These are phyloP conservation scores for Aphanomyces stellatus DNA, from an alignment of 352 stramenopile species.

Conservation along the genomic window DNA sequence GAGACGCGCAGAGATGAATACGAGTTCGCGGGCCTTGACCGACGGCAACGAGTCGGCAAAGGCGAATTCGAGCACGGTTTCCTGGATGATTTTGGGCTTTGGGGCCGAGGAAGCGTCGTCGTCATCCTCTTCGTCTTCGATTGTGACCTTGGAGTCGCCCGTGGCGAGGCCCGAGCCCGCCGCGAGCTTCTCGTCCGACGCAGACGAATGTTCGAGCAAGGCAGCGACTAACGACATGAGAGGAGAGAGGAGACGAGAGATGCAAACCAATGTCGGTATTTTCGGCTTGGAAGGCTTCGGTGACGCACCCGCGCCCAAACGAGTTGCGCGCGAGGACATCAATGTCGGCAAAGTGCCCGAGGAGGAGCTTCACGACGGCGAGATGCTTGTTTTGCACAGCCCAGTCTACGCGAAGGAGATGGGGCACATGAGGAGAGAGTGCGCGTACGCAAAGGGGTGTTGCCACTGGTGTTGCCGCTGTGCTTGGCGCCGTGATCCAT, in stretches of 20 bases:
- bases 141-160: slow-evolving; percentile 41
- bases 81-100: slow-evolving; percentile 64
- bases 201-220: slow-evolving; percentile 70
- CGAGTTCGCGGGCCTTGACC: slow-evolving; percentile 61
- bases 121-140: slow-evolving; percentile 34
- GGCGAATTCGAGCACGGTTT: slow-evolving; percentile 73
- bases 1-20: background rate
- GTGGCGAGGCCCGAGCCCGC: slow-evolving; percentile 66
- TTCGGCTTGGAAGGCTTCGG: slow-evolving; percentile 75
- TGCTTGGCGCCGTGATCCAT: slow-evolving; percentile 44
- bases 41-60: slow-evolving; percentile 51
- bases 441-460: slow-evolving; percentile 61
- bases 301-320: slow-evolving; percentile 74
- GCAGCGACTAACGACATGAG: slow-evolving; percentile 34
- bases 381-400: slow-evolving; percentile 82
- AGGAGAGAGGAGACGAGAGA: background rate
- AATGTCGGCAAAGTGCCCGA: slow-evolving; percentile 54
- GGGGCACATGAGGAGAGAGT: slow-evolving; percentile 22
- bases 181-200: slow-evolving; percentile 63
- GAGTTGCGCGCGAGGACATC: slow-evolving; percentile 76
- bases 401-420: slow-evolving; percentile 42
- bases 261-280: slow-evolving; percentile 73
- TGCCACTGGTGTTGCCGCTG: slow-evolving; percentile 62
- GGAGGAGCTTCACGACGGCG: slow-evolving; percentile 62
- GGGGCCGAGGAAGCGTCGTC: slow-evolving; percentile 18